Conservation (phyloP, 1,139 yeast species). For the Magnusiomyces suaveolens region DNA sequence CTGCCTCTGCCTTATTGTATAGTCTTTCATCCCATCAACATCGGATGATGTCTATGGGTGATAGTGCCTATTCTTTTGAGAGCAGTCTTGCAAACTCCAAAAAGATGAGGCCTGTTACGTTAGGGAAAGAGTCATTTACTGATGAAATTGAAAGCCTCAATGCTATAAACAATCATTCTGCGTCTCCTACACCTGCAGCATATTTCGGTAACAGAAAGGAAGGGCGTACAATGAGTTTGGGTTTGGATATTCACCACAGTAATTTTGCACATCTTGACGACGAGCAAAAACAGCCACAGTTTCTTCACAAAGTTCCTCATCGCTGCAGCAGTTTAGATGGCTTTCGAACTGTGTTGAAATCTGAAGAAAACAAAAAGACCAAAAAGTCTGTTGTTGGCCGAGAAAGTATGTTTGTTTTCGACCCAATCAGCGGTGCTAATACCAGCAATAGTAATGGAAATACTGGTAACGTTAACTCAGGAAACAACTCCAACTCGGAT, state of each 20-base stretch:
- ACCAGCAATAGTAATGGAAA: neutral
- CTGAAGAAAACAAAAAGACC: too few species aligned
- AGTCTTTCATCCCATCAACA: neutral
- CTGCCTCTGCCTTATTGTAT: neutral
- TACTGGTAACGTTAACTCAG: too few species aligned
- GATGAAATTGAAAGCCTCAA: neutral
- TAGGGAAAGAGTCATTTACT: neutral
- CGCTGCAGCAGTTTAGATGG: neutral
- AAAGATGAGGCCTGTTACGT: neutral
- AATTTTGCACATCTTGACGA: neutral
- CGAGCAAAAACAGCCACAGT: neutral
- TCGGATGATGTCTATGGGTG: neutral
- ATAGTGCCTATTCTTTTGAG: neutral
- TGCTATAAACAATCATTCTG: too few species aligned
- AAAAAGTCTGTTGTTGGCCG: too few species aligned
- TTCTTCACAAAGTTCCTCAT: neutral
- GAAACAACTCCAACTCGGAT: neutral
- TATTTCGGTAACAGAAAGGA: too few species aligned
- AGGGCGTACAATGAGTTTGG: neutral
- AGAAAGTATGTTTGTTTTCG: neutral
- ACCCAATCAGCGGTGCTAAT: neutral
- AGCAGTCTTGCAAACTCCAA: neutral
- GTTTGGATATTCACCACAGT: neutral
- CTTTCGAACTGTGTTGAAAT: too few species aligned
- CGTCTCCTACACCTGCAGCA: too few species aligned